phyloP scores from a whole-genome alignment of 345 rosid species.

The Angophora floribunda region DNA sequence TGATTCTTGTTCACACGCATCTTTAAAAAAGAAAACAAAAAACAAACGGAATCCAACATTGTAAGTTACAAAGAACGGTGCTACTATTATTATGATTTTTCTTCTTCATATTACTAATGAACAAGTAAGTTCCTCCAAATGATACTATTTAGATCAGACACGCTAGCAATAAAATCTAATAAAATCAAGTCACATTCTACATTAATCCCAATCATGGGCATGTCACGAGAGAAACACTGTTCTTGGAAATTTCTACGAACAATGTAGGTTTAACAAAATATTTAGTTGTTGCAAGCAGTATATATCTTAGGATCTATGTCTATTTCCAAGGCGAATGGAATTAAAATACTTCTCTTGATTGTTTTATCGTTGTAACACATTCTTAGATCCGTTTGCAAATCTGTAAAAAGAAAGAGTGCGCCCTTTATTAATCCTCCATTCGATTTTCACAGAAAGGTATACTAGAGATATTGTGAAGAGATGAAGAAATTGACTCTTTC shows the following conservation, averaged over 20 bases:
- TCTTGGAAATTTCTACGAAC: not conserved
- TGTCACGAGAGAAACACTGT: not conserved
- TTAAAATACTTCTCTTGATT: not conserved
- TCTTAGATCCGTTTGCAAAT: not conserved
- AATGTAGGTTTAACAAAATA: not conserved
- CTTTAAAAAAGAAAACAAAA: not conserved
- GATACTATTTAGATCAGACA: not conserved
- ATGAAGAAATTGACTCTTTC: slow-evolving; percentile 12
- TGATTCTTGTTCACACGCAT: not conserved
- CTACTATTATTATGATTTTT: not conserved
- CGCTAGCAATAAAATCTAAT: not conserved
- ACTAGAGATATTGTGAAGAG: slow-evolving; percentile 22
- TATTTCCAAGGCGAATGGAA: not conserved
- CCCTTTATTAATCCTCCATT: not conserved
- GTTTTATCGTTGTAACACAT: not conserved
- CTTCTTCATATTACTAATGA: not conserved
- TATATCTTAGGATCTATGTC: not conserved
- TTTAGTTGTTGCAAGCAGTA: not conserved
- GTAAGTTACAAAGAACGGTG: not conserved
- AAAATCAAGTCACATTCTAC: not conserved
- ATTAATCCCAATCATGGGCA: not conserved
- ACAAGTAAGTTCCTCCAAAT: not conserved
- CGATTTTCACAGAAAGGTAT: slow-evolving; percentile 3
- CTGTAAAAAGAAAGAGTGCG: not conserved
- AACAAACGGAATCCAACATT: not conserved